Conservation (phyloP, 345 rosid genomes). For the Linum tenue region DNA sequence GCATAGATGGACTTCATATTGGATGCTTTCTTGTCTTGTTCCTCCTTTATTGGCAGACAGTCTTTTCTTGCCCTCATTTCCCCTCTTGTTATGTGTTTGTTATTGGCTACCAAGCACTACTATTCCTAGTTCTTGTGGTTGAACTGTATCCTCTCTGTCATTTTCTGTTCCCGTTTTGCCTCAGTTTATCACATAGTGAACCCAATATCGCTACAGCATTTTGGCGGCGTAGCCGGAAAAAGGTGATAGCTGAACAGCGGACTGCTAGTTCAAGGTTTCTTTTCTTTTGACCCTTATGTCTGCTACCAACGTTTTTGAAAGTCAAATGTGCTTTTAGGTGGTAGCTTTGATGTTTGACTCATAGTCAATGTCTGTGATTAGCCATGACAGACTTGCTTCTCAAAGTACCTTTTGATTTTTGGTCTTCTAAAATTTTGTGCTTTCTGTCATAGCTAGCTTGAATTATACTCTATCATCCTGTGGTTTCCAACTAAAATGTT, state of each 20-base stretch:
- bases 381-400: background rate
- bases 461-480: no score
- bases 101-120: background rate
- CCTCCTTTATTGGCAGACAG: background rate
- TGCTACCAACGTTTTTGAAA: background rate
- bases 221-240: constrained; percentile 85
- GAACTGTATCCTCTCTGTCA: background rate
- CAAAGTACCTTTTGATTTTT: background rate
- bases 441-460: no score
- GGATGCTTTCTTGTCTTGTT: background rate
- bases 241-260: constrained; percentile 86
- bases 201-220: constrained; percentile 78
- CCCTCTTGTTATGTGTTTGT: background rate
- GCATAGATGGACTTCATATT: constrained; percentile 4
- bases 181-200: constrained; percentile 82
- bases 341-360: background rate
- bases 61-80: background rate
- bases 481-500: no score
- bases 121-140: background rate
- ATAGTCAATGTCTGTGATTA: background rate
- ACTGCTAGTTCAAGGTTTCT: constrained; percentile 90
- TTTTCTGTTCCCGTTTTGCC: constrained; percentile 11
- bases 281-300: constrained; percentile 4
- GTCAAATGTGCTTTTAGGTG: background rate
- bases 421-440: background rate